Evolutionary conservation across 1,139 yeast species (phyloP), one percentile per base, ranked within the genome.

Genomic region (Kluyveromyces marxianus): DNA sequence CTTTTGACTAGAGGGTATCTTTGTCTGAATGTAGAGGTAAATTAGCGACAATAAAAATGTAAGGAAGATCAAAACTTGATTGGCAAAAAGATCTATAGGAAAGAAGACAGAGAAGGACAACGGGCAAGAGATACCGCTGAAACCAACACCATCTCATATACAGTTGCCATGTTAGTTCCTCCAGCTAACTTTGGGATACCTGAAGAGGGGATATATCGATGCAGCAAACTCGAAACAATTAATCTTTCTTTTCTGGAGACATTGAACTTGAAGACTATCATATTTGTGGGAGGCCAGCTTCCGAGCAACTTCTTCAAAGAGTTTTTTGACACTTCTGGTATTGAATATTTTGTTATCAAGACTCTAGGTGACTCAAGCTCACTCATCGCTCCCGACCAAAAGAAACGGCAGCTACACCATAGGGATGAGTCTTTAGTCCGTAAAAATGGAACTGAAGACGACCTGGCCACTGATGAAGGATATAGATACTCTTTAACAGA

Each of bases 161-260:
- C 2, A 1, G 21, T 14, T 14, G 35, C 38, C n/a, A 83, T 84
- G 92, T 68, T 83, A 41, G 85, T 84, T 0, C 88, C 90, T 3
- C 92, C 94, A 4, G 86, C 83, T 39, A 82, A 81, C 62, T 84
- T 81, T 65, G 90, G 90, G 0, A 69, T 83, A 29, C 92, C 83
- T 7, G 92, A 84, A 60, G 77, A 78, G 32, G 90, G 90, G 0
- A 68, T 84, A 3, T 83, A 81, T 79, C 51, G 47, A 62, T 53
- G 48, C 41, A 48, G 49, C 5, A 49, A 49, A 46, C 43, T 52
- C 7, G 55, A 51, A 39, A 53, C 55, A n/a, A 45, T 53, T 10
- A 77, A 80, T 57, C 73, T 76, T 52, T 78, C 83, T n/a, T 82
- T 81, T 55, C 57, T 84, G 35, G 84, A 81, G 51, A 83, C 90